phyloP scores from a whole-genome alignment of 495 filamentous ascomycete species.

The Aeminium ludgeri region DNA sequence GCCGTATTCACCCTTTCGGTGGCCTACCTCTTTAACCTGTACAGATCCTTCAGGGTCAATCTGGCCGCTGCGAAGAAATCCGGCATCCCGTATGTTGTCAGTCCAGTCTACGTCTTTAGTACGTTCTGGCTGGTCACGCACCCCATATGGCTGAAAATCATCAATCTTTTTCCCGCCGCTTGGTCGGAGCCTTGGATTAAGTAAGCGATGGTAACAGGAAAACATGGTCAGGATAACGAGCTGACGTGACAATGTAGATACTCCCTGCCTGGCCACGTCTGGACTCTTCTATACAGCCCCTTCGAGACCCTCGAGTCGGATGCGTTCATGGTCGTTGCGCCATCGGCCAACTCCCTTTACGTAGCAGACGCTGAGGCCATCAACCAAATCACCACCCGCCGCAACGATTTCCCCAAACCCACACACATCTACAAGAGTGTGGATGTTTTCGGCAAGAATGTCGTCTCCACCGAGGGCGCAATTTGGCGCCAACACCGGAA shows the following conservation, averaged over 20 bases:
- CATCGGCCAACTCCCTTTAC: slow-evolving; percentile 29
- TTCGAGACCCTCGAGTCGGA: slow-evolving; percentile 30
- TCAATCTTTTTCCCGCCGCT: slow-evolving; percentile 30
- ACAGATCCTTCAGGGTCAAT: slow-evolving; percentile 19
- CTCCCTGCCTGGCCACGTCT: slow-evolving; percentile 26
- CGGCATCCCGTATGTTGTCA: slow-evolving; percentile 17
- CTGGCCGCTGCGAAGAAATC: slow-evolving; percentile 23
- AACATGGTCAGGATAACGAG: not conserved
- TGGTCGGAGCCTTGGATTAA: slow-evolving; percentile 32
- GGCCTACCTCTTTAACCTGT: slow-evolving; percentile 12
- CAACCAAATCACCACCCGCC: slow-evolving; percentile 38
- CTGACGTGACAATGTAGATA: slow-evolving; percentile 13
- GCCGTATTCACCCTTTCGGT: slow-evolving; percentile 8
- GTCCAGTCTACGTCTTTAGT: slow-evolving; percentile 24
- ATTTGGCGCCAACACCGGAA: slow-evolving; percentile 53
- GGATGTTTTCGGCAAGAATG: slow-evolving; percentile 44
- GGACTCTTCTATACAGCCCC: slow-evolving; percentile 24
- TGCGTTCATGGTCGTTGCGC: slow-evolving; percentile 39
- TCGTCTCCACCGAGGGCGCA: slow-evolving; percentile 45
- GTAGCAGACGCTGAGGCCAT: slow-evolving; percentile 42
- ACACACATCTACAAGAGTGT: slow-evolving; percentile 39
- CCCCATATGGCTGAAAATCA: slow-evolving; percentile 31
- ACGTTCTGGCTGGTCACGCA: slow-evolving; percentile 34
- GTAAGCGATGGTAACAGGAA: slow-evolving; percentile 18
- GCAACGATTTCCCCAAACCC: slow-evolving; percentile 53